A percentile compares a stretch with the other conserved stretches of the same genome.
Conservation (phyloP, 345 rosid genomes). For the Citrus medica region DNA sequence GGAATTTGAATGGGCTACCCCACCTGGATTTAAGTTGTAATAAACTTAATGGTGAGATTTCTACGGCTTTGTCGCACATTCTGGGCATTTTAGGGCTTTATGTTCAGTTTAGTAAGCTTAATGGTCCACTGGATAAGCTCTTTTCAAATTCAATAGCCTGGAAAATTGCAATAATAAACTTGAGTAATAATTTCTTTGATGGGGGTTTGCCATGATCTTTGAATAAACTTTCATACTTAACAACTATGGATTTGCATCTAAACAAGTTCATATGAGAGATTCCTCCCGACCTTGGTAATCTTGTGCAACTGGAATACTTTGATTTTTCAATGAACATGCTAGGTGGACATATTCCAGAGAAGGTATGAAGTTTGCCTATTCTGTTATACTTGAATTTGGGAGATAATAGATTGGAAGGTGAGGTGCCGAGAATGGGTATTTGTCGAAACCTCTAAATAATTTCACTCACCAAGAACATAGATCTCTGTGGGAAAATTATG, state of each 20-base stretch:
- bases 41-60: conserved; percentile 58
- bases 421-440: conserved; percentile 46
- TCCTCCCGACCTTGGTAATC: conserved; percentile 55
- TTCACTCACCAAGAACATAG: conserved; percentile 55
- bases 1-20: conserved; percentile 65
- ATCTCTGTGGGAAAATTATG: conserved; percentile 48
- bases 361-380: conserved; percentile 44
- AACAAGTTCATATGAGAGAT: conserved; percentile 60
- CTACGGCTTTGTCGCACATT: conserved; percentile 39
- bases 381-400: conserved; percentile 41
- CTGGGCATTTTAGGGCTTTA: conserved; percentile 70
- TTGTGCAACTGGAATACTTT: conserved; percentile 59
- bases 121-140: conserved; percentile 9
- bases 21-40: conserved; percentile 78
- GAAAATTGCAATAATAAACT: conserved; percentile 58
- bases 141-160: conserved; percentile 46
- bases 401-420: too few species aligned
- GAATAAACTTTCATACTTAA: conserved; percentile 65
- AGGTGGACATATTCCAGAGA: conserved; percentile 58
- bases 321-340: conserved; percentile 60
- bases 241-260: conserved; percentile 56
- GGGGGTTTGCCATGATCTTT: conserved; percentile 18
- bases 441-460: conserved; percentile 49
- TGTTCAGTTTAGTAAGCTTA: conserved; percentile 51
- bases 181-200: too few species aligned